Evolutionary conservation across 2,329 filamentous ascomycete species (phyloP).

Genomic region (Coniochaeta ligniaria): DNA sequence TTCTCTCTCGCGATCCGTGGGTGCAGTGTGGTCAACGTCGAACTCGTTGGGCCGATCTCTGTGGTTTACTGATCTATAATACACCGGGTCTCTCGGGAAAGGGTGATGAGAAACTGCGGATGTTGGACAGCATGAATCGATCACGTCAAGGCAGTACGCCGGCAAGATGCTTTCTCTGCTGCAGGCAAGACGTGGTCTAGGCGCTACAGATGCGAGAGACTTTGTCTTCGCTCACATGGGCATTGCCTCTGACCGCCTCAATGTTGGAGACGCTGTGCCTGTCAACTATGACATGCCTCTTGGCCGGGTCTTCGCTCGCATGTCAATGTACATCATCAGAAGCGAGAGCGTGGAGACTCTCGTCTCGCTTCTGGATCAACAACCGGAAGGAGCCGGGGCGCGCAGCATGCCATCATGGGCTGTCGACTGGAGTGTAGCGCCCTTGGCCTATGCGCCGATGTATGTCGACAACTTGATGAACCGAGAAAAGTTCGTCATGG

Average conservation of each 20-base stretch:
- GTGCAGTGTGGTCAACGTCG: conserved; percentile 5
- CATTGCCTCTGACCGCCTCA: conserved; percentile 1
- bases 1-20: conserved; percentile 8
- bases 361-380: neutral
- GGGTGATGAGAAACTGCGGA: neutral
- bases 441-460: neutral
- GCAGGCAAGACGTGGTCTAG: conserved; percentile 5
- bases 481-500: neutral
- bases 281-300: conserved; percentile 7
- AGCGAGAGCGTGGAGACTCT: neutral
- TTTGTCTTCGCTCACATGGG: conserved; percentile 8
- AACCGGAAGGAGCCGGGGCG: neutral
- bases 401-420: conserved; percentile 4
- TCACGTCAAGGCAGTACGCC: neutral
- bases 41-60: conserved; percentile 3
- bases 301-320: conserved; percentile 1
- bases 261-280: neutral
- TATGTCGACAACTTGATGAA: conserved; percentile 2
- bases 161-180: conserved; percentile 4
- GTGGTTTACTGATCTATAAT: neutral
- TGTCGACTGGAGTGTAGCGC: neutral
- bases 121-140: conserved; percentile 6
- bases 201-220: conserved; percentile 8
- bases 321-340: conserved; percentile 6
- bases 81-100: too few species aligned